Percentiles rank a stretch among this genome's conserved stretches.
Evolutionary conservation across 2,329 filamentous ascomycete genomes (phyloP).

Genomic region (Cyphellophora attinorum): DNA sequence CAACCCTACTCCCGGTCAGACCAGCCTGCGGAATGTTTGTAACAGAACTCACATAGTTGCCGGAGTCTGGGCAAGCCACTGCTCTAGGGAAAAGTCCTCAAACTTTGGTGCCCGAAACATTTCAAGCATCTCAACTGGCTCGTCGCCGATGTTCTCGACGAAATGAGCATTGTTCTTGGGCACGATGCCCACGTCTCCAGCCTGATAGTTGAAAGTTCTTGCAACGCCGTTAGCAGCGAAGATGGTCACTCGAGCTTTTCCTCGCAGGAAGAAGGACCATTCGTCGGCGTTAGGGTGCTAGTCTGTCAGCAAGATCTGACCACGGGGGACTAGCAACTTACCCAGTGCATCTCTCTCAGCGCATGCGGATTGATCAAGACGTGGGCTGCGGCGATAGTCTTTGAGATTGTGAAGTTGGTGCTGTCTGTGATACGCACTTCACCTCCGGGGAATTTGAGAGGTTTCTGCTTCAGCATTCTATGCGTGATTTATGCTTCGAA

Average conservation of each 20-base stretch:
- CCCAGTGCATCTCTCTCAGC: constrained; percentile 74
- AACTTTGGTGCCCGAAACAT: constrained; percentile 65
- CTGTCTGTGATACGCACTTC: constrained; percentile 66
- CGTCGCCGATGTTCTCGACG: constrained; percentile 66
- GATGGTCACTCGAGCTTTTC: constrained; percentile 63
- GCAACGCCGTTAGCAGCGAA: constrained; percentile 61
- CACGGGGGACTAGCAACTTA: too few relatives aligned
- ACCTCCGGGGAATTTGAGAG: constrained; percentile 57
- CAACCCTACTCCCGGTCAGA: constrained; percentile 53
- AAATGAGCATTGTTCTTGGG: constrained; percentile 72
- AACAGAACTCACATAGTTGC: too few relatives aligned
- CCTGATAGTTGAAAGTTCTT: constrained; percentile 65
- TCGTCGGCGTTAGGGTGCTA: constrained; percentile 71
- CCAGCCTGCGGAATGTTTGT: too few relatives aligned
- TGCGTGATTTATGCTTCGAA: constrained; percentile 63
- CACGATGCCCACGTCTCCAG: constrained; percentile 69
- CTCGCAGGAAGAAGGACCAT: constrained; percentile 70
- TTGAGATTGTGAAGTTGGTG: constrained; percentile 65
- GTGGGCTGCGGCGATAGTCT: constrained; percentile 63
- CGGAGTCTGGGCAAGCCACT: constrained; percentile 67
- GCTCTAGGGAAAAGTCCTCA: constrained; percentile 62
- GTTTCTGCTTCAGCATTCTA: constrained; percentile 60
- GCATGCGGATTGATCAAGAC: constrained; percentile 62
- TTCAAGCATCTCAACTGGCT: constrained; percentile 68
- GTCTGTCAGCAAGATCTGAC: too few relatives aligned